Evolutionary conservation across 2,329 filamentous ascomycete genomes (phyloP).

Genomic region (Chaetomium strumarium): DNA sequence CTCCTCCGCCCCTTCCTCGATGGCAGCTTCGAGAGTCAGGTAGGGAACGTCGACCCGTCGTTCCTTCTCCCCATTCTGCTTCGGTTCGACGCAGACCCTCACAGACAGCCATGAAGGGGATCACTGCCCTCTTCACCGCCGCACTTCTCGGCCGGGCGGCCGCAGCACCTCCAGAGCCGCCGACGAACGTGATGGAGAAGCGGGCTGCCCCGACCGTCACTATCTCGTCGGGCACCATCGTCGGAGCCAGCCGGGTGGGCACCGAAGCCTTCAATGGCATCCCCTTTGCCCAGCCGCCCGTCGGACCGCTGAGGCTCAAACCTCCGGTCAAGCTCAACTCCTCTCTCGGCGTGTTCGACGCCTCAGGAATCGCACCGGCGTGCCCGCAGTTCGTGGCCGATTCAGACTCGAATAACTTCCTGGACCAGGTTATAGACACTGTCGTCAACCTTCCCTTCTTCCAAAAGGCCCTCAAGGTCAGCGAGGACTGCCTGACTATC

Average conservation of each 20-base stretch:
- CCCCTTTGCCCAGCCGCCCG: constrained; percentile 66
- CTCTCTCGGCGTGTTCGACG: constrained; percentile 55
- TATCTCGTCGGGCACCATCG: constrained; percentile 50
- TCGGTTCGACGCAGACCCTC: not conserved
- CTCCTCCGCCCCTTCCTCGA: not conserved
- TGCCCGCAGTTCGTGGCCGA: constrained; percentile 69
- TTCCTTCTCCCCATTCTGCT: not conserved
- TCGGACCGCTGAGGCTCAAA: constrained; percentile 59
- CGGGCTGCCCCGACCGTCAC: constrained; percentile 47
- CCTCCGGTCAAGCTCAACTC: constrained; percentile 57
- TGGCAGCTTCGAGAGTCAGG: not conserved
- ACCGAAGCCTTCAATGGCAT: constrained; percentile 70
- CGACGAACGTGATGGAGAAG: constrained; percentile 33
- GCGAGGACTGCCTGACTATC: constrained; percentile 60
- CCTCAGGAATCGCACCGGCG: constrained; percentile 50
- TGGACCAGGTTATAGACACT: constrained; percentile 42
- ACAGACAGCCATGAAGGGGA: constrained; percentile 24
- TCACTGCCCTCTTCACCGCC: constrained; percentile 18
- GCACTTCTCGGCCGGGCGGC: constrained; percentile 18
- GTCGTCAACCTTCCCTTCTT: constrained; percentile 53
- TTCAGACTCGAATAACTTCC: constrained; percentile 35
- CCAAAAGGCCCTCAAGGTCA: constrained; percentile 46
- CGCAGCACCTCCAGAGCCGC: constrained; percentile 26
- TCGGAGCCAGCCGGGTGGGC: constrained; percentile 38
- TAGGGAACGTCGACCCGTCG: constrained; percentile 5